Base-by-base conservation (phyloP, 2,329 filamentous ascomycete genomes). In the Tolypocladium sp. region DNA sequence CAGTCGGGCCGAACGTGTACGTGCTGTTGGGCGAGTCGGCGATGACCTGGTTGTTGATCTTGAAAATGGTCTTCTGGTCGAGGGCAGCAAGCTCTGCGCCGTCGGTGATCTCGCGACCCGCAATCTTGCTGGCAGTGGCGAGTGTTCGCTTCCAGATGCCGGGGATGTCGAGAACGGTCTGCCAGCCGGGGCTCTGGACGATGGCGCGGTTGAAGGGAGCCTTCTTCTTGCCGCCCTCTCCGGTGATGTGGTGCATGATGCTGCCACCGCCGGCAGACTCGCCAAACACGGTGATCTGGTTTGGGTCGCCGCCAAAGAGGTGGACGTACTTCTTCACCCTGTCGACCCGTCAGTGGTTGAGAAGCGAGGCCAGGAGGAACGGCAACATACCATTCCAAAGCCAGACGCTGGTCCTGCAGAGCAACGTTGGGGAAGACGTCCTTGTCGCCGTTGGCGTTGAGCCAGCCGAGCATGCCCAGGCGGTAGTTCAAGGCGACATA, bases 231-330 rank as follows among this genome's bases (percentile, higher is more conserved):
- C 75, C 74, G 4, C 73, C 71, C 9, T 74, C 71, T 1, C 77
- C 79, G 41, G 81, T 77, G 2, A 78, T 71, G 55, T 79, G 76
- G n/a, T 77, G 72, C 59, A 80, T 74, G 4, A 81, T 77, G 13
- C 70, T 72, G 0, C 79, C 80, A 0, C 72, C 82, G 2, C 82
- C 82, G 0, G 82, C 79, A 10, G 75, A 79, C 63, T 82, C 30
- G 33, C 59, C 59, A n/a, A 57, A 55, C 35, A 82, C 76, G 0
- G 79, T 82, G 1, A 84, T 76, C 12, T 77, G 74, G 3, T 62
- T 63, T 0, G 74, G 72, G 58, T 83, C 75, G 10, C 81, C 80
- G 3, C 81, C 80, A 60, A 84, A 83, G 7, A 70, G 64, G 35
- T 69, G 61, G 54, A 83, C 81, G 61, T 82, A 68, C 7, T 71